Conservation (phyloP, 2,329 filamentous ascomycete genomes). For the Aureobasidium mangrovei region DNA sequence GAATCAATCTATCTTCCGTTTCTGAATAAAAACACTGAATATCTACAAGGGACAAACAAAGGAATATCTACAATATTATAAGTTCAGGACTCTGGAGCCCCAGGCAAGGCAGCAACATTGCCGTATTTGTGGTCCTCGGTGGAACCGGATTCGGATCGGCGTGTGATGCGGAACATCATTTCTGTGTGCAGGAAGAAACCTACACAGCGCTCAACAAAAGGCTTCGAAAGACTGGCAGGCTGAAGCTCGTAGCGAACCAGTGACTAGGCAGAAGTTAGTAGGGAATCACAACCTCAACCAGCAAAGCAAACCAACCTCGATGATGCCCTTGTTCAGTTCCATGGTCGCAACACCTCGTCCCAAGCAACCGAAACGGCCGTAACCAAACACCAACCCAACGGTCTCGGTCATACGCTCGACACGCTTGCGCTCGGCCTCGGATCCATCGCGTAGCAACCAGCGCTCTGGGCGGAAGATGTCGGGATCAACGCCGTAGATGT, state of each 20-base stretch:
- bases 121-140: constrained; percentile 4
- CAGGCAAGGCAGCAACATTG: constrained; percentile 21
- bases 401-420: constrained; percentile 29
- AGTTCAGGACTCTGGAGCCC: constrained; percentile 18
- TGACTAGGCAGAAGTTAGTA: constrained; percentile 19
- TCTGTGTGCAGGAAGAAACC: constrained; percentile 31
- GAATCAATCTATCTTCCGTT: too few relatives aligned
- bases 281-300: neutral
- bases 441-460: constrained; percentile 26
- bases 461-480: constrained; percentile 32
- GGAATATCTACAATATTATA: neutral
- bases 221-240: constrained; percentile 29
- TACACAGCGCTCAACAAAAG: constrained; percentile 29
- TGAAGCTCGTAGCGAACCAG: constrained; percentile 31
- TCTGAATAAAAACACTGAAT: too few relatives aligned
- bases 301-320: constrained; percentile 26
- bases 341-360: constrained; percentile 30
- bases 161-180: constrained; percentile 30
- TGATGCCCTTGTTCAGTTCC: constrained; percentile 32
- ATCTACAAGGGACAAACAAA: neutral
- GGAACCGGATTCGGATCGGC: constrained; percentile 19
- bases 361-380: constrained; percentile 30
- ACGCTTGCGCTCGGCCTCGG: constrained; percentile 22
- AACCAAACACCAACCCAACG: constrained; percentile 29
- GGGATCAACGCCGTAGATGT: constrained; percentile 30